phyloP scores from a whole-genome alignment of 2,329 filamentous ascomycete genomes.

The Fusarium euwallaceae region DNA sequence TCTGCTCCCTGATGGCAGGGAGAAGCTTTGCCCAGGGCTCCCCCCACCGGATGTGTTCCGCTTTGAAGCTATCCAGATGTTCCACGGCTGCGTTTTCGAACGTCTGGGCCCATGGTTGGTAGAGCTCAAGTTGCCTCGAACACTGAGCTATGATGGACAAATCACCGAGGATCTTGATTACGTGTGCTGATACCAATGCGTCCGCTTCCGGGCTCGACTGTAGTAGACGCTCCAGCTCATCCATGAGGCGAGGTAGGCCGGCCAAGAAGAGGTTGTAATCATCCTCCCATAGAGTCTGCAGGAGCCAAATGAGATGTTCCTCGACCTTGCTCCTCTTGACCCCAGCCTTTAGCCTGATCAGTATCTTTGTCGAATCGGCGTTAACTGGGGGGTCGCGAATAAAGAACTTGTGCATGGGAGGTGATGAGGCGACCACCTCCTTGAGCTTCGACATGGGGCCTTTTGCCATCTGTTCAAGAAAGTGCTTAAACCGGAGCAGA shows the following conservation, averaged over 20 bases:
- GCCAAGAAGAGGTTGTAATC: conserved; percentile 47
- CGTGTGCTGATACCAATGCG: conserved; percentile 54
- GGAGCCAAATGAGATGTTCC: conserved; percentile 52
- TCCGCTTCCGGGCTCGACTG: conserved; percentile 52
- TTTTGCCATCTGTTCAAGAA: conserved; percentile 51
- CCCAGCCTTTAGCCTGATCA: conserved; percentile 13
- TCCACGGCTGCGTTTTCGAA: conserved; percentile 52
- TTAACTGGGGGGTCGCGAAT: conserved; percentile 34
- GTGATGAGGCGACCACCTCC: conserved; percentile 51
- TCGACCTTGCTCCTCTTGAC: conserved; percentile 39
- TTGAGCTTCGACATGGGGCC: conserved; percentile 46
- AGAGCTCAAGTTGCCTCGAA: conserved; percentile 59
- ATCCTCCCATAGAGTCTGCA: conserved; percentile 56
- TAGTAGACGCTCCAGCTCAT: conserved; percentile 63
- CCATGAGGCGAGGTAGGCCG: conserved; percentile 54
- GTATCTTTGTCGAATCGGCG: conserved; percentile 36
- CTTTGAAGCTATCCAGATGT: conserved; percentile 41
- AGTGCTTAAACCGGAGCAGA: conserved; percentile 57
- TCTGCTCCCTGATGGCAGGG: conserved; percentile 25
- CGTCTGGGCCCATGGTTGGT: conserved; percentile 61
- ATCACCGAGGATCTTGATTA: conserved; percentile 56
- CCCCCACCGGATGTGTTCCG: conserved; percentile 40
- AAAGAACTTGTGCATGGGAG: conserved; percentile 55
- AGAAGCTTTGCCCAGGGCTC: conserved; percentile 25
- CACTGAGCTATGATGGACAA: conserved; percentile 61